Base-by-base conservation (phyloP, 495 filamentous ascomycete species). In the Penicillium parvum region DNA sequence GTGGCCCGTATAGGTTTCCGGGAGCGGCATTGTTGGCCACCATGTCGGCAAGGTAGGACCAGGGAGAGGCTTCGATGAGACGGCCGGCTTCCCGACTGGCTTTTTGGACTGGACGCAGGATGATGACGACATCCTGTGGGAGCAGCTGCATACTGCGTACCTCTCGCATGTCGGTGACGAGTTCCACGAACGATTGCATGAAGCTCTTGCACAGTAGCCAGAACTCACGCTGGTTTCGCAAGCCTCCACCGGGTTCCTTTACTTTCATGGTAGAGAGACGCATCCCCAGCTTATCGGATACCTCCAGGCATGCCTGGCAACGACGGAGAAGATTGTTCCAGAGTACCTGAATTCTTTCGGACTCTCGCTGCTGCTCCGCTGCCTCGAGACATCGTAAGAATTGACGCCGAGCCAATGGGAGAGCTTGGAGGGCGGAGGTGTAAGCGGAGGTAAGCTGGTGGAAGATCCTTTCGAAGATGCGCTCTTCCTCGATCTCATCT, bases 141-240 rank as follows among this genome's bases (percentile, higher is more conserved):
- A 92, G 72, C 21, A 83, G 63, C n/a, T 72, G 65, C 52, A 86
- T 69, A 34, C 69, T 77, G 56, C 77, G 74, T 30, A 82, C 77
- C 42, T 85, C 78, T 55, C 81, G 84, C 61, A 90, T 79, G 48
- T 82, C 81, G 28, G 74, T 75, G 9, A 83, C 82, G 1, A 94
- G 69, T 35, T 88, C 78, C 45, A 81, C 79, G 67, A 88, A 92
- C 11, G 85, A 77, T 63, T 84, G 64, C 60, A 91, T 78, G 53
- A 90, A 94, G 29, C 67, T 65, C 59, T 82, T 86, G 71, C 84
- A 90, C 18, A 88, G 72, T 42, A 78, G 78, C 89, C 89, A 96
- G 61, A 95, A 92, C 33, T 82, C 77, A 16, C 76, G 72, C 48
- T 89, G 83, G 23, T 83, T 88, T 20, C 88, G 77, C 35, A 86